Evolutionary conservation across 148 eudicot species (phyloP).

Genomic region (Beta vulgaris): DNA sequence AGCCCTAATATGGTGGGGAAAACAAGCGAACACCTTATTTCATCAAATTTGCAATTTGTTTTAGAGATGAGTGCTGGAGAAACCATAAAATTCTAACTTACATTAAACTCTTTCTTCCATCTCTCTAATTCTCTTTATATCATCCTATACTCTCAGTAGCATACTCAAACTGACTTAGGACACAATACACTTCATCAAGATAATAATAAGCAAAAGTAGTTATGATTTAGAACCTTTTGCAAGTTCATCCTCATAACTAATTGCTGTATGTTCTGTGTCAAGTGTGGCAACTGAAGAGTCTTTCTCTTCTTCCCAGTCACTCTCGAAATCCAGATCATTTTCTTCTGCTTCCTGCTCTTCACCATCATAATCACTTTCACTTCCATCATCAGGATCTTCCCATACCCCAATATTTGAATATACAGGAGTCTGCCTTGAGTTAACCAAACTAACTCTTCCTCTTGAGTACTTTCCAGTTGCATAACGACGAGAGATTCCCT

Average conservation of each 20-base stretch:
- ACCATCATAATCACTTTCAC: constrained; percentile 59
- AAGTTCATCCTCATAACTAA: constrained; percentile 50
- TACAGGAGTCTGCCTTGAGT: constrained; percentile 8
- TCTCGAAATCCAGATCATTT: constrained; percentile 71
- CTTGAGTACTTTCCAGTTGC: constrained; percentile 5
- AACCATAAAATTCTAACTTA: background rate
- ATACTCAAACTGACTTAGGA: background rate
- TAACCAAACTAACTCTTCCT: constrained; percentile 6
- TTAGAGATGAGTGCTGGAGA: background rate
- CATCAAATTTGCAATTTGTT: background rate
- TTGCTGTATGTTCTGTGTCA: constrained; percentile 25
- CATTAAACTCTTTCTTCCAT: background rate
- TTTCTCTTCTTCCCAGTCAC: constrained; percentile 74
- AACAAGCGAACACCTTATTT: background rate
- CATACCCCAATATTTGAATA: constrained; percentile 35
- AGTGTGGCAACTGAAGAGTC: constrained; percentile 27
- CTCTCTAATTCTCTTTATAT: background rate
- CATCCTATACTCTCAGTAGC: background rate
- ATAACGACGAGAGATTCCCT: background rate
- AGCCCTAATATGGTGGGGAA: background rate
- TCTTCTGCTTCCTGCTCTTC: constrained; percentile 47
- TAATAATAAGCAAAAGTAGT: background rate
- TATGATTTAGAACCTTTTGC: constrained; percentile 43
- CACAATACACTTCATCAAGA: background rate
- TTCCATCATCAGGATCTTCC: constrained; percentile 91